phyloP scores from a whole-genome alignment of 2,329 filamentous ascomycete genomes.

The Verticillium longisporum region DNA sequence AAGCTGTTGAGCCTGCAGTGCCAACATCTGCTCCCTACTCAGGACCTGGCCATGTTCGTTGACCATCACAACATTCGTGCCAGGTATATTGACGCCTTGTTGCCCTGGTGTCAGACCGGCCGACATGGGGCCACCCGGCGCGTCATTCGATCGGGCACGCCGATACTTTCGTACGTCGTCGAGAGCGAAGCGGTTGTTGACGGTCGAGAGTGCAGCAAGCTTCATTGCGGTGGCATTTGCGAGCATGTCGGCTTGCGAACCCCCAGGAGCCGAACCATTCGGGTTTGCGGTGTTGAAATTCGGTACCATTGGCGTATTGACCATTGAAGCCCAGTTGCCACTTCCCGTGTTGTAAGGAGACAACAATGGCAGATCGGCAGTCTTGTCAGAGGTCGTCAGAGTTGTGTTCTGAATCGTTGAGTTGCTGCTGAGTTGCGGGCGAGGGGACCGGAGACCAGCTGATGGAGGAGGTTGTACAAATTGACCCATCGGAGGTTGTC shows the following conservation, averaged over 20 bases:
- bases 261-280: constrained; percentile 29
- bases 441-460: constrained; percentile 70
- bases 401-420: constrained; percentile 78
- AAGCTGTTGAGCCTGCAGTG: constrained; percentile 64
- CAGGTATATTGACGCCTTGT: constrained; percentile 48
- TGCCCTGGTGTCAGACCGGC: background rate
- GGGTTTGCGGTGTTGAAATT: constrained; percentile 62
- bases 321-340: constrained; percentile 97
- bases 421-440: constrained; percentile 60
- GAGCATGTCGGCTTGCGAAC: constrained; percentile 89
- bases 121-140: constrained; percentile 38
- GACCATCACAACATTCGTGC: constrained; percentile 83
- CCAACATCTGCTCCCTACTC: constrained; percentile 76
- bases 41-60: constrained; percentile 88
- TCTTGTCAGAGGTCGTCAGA: constrained; percentile 64
- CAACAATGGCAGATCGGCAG: constrained; percentile 70
- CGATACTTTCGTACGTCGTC: constrained; percentile 97
- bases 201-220: constrained; percentile 88
- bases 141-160: constrained; percentile 82
- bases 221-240: constrained; percentile 99
- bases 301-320: constrained; percentile 91
- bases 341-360: constrained; percentile 76
- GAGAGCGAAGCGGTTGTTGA: constrained; percentile 95
- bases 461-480: constrained; percentile 79
- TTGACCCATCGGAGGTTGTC: constrained; percentile 70